Evolutionary conservation across 2,329 filamentous ascomycete genomes (phyloP).

Genomic region (Xylaria sp.): DNA sequence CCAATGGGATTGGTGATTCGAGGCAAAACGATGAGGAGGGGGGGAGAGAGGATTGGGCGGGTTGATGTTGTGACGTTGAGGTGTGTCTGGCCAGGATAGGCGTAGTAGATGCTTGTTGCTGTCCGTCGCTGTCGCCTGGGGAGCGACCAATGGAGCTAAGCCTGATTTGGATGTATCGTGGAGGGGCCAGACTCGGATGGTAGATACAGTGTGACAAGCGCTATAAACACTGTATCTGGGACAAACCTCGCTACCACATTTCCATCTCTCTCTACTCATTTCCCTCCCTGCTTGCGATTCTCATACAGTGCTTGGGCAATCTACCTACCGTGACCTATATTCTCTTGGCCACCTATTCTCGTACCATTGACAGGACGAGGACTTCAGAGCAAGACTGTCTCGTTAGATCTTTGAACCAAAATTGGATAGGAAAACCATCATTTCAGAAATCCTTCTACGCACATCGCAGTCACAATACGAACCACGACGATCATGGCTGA

Average conservation of each 20-base stretch:
- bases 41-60: slow-evolving; percentile 1
- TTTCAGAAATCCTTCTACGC: not conserved
- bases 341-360: no score
- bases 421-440: not conserved
- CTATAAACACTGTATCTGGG: not conserved
- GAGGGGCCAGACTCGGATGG: slow-evolving; percentile 12
- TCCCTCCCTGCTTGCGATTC: not conserved
- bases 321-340: no score
- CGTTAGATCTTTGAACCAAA: not conserved
- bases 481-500: slow-evolving; percentile 64
- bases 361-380: no score
- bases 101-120: not conserved
- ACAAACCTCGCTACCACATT: not conserved
- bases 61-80: slow-evolving; percentile 26
- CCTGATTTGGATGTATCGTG: slow-evolving; percentile 13
- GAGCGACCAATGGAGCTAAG: slow-evolving; percentile 16
- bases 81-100: slow-evolving; percentile 17
- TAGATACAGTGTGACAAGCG: not conserved
- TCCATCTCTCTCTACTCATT: not conserved
- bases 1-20: slow-evolving; percentile 7
- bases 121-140: slow-evolving; percentile 22
- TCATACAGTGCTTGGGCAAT: no score
- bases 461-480: not conserved
- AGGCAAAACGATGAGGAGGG: not conserved
- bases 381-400: not conserved